A percentile compares a stretch with the other conserved stretches of the same genome.
Evolutionary conservation across 192 early-diverging fungal genomes (phyloP).

Genomic region (Mortierella alpina): DNA sequence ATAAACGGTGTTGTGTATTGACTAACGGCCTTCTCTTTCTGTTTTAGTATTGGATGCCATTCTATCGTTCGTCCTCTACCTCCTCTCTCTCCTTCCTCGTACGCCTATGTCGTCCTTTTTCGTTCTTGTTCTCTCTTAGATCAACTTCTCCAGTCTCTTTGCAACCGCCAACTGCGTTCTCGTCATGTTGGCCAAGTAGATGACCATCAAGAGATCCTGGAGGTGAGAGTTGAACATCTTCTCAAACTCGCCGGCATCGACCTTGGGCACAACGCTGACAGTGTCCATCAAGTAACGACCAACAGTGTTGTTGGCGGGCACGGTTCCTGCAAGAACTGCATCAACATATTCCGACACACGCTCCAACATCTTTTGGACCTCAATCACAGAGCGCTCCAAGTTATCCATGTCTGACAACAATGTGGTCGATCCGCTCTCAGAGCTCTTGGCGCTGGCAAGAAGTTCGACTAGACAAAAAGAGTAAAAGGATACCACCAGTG

Average conservation of each 20-base stretch:
- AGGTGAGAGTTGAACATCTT: slow-evolving; percentile 95
- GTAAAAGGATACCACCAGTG: background rate
- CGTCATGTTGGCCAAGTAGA: slow-evolving; percentile 95
- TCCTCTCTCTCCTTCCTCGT: background rate
- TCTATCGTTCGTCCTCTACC: slow-evolving; percentile 2
- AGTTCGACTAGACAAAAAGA: slow-evolving; percentile 67
- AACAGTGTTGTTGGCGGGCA: slow-evolving; percentile 76
- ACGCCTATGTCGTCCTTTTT: background rate
- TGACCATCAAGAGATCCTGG: slow-evolving; percentile 96
- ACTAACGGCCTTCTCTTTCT: too few species aligned
- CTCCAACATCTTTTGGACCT: slow-evolving; percentile 88
- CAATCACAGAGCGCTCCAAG: slow-evolving; percentile 80
- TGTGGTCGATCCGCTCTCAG: slow-evolving; percentile 61
- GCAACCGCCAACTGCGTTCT: slow-evolving; percentile 95
- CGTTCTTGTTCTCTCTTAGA: slow-evolving; percentile 50
- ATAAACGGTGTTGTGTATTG: too few species aligned
- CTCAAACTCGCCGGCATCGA: slow-evolving; percentile 88
- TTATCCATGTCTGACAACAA: slow-evolving; percentile 92
- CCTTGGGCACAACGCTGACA: slow-evolving; percentile 87
- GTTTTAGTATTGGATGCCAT: background rate
- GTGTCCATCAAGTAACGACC: slow-evolving; percentile 96
- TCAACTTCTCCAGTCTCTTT: slow-evolving; percentile 85
- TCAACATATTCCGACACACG: slow-evolving; percentile 85
- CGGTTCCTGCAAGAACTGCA: slow-evolving; percentile 69
- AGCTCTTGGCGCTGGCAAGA: slow-evolving; percentile 70